A percentile compares a stretch with the other conserved stretches of the same genome.
Conservation (phyloP, 192 early-diverging fungal genomes). For the Coemansia sp. region DNA sequence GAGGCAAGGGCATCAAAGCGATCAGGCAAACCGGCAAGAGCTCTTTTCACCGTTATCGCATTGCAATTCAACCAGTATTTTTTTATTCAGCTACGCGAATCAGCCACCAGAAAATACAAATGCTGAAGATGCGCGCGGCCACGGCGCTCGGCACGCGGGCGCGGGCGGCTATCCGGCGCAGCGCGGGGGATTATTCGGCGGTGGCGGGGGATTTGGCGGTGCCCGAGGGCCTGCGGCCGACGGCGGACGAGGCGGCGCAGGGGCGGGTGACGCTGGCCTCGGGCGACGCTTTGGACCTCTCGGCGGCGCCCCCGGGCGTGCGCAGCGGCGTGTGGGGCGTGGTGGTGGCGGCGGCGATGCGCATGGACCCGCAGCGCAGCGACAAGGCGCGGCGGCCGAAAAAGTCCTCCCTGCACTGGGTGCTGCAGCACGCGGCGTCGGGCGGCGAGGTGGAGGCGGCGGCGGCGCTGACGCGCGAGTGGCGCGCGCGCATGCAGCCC, state of each 20-base stretch:
- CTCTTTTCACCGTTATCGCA: no score
- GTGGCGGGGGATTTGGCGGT: no score
- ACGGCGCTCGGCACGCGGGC: no score
- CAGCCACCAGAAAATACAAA: no score
- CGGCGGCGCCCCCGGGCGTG: constrained; percentile 9
- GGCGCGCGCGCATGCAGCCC: constrained; percentile 33
- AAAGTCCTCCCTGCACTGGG: constrained; percentile 26
- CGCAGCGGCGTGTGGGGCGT: constrained; percentile 26
- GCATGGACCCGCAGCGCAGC: constrained; percentile 4
- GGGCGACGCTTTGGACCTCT: constrained; percentile 3
- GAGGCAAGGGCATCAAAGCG: no score
- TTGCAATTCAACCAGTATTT: no score
- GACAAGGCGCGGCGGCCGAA: constrained; percentile 11
- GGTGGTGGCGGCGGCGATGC: constrained; percentile 16
- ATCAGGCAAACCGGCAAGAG: no score
- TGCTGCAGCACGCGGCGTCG: constrained; percentile 17
- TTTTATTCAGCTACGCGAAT: no score
- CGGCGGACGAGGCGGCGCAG: background rate
- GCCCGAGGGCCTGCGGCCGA: constrained; percentile 24
- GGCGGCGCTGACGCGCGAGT: constrained; percentile 11
- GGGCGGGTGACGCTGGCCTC: background rate
- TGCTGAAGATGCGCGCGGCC: no score
- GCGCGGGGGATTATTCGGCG: no score
- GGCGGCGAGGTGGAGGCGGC: constrained; percentile 30
- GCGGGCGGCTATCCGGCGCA: no score